phyloP scores from a whole-genome alignment of 768 basidiomycete genomes.

The Termitomyces sp. region DNA sequence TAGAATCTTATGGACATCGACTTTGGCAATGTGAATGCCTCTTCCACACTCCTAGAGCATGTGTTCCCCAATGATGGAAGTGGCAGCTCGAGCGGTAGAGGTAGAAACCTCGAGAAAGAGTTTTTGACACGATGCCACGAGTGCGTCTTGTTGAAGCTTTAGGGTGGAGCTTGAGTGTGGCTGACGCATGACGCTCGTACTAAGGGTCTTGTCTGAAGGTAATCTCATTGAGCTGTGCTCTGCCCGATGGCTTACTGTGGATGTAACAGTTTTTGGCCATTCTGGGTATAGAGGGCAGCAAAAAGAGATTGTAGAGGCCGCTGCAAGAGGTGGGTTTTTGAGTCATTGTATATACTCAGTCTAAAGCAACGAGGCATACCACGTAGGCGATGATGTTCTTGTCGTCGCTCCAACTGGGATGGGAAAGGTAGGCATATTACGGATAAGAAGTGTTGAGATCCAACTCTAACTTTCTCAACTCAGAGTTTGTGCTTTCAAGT shows the following conservation, averaged over 20 bases:
- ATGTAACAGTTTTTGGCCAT: conserved; percentile 63
- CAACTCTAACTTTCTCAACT: not conserved
- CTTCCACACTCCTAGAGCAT: not conserved
- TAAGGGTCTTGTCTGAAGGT: conserved; percentile 20
- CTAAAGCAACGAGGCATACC: not conserved
- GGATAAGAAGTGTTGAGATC: not conserved
- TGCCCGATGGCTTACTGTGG: not conserved
- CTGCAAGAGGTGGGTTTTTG: conserved; percentile 49
- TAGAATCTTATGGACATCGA: not conserved
- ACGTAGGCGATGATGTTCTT: conserved; percentile 65
- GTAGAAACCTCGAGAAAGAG: not conserved
- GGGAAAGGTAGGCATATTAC: conserved; percentile 62
- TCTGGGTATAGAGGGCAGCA: conserved; percentile 73
- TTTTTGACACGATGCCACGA: conserved; percentile 4
- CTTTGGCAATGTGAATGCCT: not conserved
- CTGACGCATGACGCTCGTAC: not conserved
- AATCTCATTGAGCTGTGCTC: not conserved
- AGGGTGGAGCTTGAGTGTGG: not conserved
- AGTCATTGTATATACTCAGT: not conserved
- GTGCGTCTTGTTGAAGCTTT: not conserved
- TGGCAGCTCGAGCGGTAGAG: not conserved
- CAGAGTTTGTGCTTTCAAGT: conserved; percentile 87
- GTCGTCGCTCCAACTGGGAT: conserved; percentile 86
- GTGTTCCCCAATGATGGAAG: not conserved
- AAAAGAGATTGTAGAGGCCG: conserved; percentile 71